Conservation (phyloP, 2,329 filamentous ascomycete species). For the Paracorniculantispora psalliotae region DNA sequence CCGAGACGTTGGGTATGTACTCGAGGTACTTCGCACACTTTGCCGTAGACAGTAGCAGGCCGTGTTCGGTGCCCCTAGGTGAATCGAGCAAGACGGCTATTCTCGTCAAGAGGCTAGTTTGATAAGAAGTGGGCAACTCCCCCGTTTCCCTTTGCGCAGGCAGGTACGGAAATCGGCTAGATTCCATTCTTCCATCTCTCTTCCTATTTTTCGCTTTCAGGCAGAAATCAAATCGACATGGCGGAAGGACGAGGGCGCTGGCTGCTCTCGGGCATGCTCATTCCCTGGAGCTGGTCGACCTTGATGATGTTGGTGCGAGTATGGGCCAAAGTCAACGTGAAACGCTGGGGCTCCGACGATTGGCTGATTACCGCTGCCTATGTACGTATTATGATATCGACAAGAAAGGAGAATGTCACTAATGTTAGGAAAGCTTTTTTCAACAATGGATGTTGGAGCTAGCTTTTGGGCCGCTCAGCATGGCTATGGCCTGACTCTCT, state of each 20-base stretch:
- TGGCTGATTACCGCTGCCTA: neutral
- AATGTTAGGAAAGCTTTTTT: neutral
- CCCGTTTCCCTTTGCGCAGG: neutral
- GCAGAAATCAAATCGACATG: neutral
- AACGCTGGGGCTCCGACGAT: neutral
- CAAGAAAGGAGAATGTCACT: neutral
- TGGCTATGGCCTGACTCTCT: neutral
- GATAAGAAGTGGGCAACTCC: neutral
- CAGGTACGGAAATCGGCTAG: neutral
- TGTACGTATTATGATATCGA: neutral
- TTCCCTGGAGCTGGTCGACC: neutral
- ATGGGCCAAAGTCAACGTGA: neutral
- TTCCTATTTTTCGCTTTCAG: neutral
- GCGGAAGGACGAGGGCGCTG: neutral
- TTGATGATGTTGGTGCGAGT: conserved; percentile 1
- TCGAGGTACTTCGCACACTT: neutral
- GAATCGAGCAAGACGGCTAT: neutral
- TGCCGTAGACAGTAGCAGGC: neutral
- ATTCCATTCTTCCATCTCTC: neutral
- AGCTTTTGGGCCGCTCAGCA: neutral
- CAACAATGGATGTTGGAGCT: neutral
- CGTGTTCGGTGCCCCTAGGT: neutral
- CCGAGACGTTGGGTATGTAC: neutral
- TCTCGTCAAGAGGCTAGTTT: neutral
- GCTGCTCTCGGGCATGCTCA: neutral